Evolutionary conservation across 495 filamentous ascomycete species (phyloP), one percentile per base, ranked within the genome.

Genomic region (Staphylotrichum longicolle): DNA sequence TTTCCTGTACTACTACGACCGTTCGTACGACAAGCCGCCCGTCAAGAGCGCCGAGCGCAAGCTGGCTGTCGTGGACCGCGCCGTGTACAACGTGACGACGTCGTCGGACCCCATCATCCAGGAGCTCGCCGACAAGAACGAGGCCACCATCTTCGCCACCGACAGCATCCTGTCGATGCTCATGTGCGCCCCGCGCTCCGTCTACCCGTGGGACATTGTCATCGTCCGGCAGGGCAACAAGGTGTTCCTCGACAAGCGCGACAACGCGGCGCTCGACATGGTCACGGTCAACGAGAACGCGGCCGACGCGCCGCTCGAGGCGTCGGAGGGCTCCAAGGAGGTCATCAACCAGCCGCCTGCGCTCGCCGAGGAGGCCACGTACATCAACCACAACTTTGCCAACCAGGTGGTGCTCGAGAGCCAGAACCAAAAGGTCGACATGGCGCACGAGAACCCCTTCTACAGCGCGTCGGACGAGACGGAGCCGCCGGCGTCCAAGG

Each of bases 341-440:
- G 77, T 84, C 56, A 91, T 98, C 76, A 98, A 98, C 82, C 90
- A 89, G 61, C 94, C 94, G 12, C 78, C 80, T 49, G 91, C 94
- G 34, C 85, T 98, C 27, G 92, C 93, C 64, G 86, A 97, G 74
- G 94, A 98, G 75, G 94, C 94, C 33, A 98, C 94, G 34, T 93
- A 96, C 80, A 98, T 98, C 87, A 98, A 98, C 83, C 93, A 98
- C 83, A 96, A 97, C 80, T 98, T 98, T 70, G 88, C 91, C 42
- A 88, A 94, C 74, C 94, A 98, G 82, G 90, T 91, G 54, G 91
- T 98, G 61, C 74, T 85, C 64, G 94, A 98, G 79, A 88, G 80
- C 63, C 83, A 90, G 58, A 80, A 79, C 54, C 75, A 82, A 68
- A 96, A 93, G 80, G 80, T 91, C 64, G 82, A 90, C 60, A 91